A percentile compares a stretch with the other conserved stretches of the same genome.
phyloP scores from a whole-genome alignment of 2,329 filamentous ascomycete genomes.

The Colletotrichum chrysophilum region DNA sequence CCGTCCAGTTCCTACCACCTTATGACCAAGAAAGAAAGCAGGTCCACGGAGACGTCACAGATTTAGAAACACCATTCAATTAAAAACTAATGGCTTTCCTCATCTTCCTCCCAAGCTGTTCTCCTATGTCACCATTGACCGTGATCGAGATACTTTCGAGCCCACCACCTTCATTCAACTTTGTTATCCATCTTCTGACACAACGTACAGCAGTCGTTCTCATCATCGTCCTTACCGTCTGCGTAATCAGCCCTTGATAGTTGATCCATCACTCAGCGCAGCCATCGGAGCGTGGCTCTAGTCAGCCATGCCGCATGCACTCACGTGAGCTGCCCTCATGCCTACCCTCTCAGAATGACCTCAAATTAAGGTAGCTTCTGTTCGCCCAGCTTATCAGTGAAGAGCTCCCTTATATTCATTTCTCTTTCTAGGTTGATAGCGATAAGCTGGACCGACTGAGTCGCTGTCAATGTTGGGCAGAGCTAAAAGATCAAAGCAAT shows the following conservation, averaged over 20 bases:
- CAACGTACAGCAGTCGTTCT: neutral
- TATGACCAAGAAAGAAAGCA: neutral
- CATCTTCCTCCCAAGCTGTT: no score
- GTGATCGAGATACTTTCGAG: neutral
- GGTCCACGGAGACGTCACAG: neutral
- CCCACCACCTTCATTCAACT: neutral
- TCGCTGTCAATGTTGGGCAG: neutral
- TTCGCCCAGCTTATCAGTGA: neutral
- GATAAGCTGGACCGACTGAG: neutral
- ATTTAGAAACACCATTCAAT: neutral
- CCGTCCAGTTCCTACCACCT: neutral
- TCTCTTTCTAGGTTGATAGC: accelerated
- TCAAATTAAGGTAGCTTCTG: neutral
- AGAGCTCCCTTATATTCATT: neutral
- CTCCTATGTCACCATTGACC: neutral
- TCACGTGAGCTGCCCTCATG: no score
- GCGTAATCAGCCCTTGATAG: neutral
- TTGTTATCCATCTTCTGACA: neutral
- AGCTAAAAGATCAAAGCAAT: neutral
- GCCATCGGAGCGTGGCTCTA: neutral
- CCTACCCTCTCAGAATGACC: neutral
- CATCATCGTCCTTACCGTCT: neutral
- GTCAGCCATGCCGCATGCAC: neutral
- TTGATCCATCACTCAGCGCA: neutral
- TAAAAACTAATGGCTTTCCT: no score